Evolutionary conservation across 2,329 filamentous ascomycete genomes (phyloP), one percentile per base, ranked within the genome.

Genomic region (Endocalyx cinctus): DNA sequence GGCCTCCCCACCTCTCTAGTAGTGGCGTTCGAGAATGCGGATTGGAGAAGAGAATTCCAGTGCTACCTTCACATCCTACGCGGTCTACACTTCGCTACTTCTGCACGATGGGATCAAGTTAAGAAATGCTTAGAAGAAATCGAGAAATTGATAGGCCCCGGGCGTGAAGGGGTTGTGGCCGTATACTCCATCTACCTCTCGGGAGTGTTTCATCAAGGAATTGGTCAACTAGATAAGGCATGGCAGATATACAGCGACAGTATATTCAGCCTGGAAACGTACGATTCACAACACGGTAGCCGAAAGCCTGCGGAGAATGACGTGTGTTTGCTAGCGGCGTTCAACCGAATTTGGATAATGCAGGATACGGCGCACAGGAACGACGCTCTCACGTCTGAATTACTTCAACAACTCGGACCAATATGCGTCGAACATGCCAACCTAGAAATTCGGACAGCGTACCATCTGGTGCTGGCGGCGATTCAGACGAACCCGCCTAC

Each of bases 191-290:
- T 76, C 27, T 96, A 96, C 57, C 75, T 95, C 13, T 68, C 72
- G 1, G 89, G 84, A 1, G 74, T 85, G 6, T 83, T 87, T 46
- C 68, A 79, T 33, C 90, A 96, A 63, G 85, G 82, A 13, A 81
- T 72, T 5, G 88, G 87, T 12, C 72, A 87, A 42, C 68, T 92
- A 2, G 64, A 75, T n/a, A 63, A 65, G 3, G 88, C 90, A 4
- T 63, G 88, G 11, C 48, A 65, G 4, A 70, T 82, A 8, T 95
- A 86, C 58, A 70, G 75, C 39, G 72, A 78, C 25, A 63, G 71
- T 2, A 60, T 66, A 13, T 79, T 94, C 46, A 62, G 65, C 2
- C 59, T 87, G 15, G 45, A 62, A 16, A 36, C 67, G 35, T 45
- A 68, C 41, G 48, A 64, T 39, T 43, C 61, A 20, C 51, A 50